Evolutionary conservation across 139 green algal species (phyloP).

Genomic region (Penium margaritaceum): DNA sequence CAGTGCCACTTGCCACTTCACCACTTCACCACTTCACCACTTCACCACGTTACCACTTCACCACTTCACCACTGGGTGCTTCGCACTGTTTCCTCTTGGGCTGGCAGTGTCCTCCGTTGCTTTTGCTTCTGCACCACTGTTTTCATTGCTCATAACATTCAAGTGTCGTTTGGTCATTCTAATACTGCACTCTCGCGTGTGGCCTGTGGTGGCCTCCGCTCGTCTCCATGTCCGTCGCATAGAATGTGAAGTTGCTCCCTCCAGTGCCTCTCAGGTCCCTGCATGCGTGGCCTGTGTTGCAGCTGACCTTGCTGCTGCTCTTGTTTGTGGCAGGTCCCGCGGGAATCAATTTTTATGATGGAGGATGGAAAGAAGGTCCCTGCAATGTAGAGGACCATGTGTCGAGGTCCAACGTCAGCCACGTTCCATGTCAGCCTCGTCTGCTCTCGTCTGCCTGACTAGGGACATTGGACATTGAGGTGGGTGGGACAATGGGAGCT

Average conservation of each 20-base stretch:
- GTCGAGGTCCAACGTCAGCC: too few species aligned
- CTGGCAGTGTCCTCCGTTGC: too few species aligned
- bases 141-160: too few species aligned
- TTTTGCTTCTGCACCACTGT: too few species aligned
- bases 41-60: neutral
- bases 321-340: slow-evolving; percentile 11
- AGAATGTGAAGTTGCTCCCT: neutral
- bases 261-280: neutral
- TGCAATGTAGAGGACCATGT: too few species aligned
- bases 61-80: neutral
- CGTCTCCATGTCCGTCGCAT: neutral
- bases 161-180: too few species aligned
- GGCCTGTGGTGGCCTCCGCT: neutral
- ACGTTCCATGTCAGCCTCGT: too few species aligned
- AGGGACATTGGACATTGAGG: too few species aligned
- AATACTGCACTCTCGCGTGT: neutral
- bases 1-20: neutral
- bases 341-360: slow-evolving; percentile 36
- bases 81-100: too few species aligned
- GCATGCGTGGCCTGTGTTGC: neutral
- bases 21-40: neutral
- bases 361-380: slow-evolving; percentile 39
- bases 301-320: neutral
- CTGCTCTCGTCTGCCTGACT: too few species aligned
- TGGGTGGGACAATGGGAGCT: too few species aligned